Conservation (phyloP, 345 rosid species). For the Bruguiera parviflora region DNA sequence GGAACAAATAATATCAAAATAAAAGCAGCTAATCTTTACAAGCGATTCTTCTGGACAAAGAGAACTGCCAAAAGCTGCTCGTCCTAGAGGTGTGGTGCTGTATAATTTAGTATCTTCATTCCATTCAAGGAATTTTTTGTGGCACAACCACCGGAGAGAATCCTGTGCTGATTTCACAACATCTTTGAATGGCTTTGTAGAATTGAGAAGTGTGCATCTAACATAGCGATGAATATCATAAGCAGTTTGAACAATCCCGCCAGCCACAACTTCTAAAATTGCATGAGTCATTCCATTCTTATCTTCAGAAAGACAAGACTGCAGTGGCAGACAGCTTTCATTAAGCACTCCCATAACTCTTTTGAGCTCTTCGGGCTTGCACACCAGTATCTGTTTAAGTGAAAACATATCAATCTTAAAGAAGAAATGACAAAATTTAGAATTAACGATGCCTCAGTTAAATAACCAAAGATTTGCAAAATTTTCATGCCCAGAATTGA, state of each 20-base stretch:
- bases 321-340: conserved; percentile 81
- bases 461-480: not conserved
- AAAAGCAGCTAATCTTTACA: conserved; percentile 40
- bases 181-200: conserved; percentile 86
- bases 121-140: conserved; percentile 87
- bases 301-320: conserved; percentile 95
- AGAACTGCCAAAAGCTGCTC: conserved; percentile 97
- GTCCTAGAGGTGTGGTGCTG: conserved; percentile 84
- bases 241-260: conserved; percentile 94
- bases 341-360: conserved; percentile 73
- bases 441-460: not conserved
- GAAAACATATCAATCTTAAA: conserved; percentile 5
- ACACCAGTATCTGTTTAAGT: conserved; percentile 65
- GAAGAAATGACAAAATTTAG: conserved; percentile 1
- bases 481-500: not conserved
- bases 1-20: conserved; percentile 7
- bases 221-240: conserved; percentile 90
- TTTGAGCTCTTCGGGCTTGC: conserved; percentile 83
- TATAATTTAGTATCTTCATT: conserved; percentile 88
- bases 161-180: conserved; percentile 98
- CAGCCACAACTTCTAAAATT: conserved; percentile 96
- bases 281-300: conserved; percentile 99
- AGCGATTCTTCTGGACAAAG: conserved; percentile 98
- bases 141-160: conserved; percentile 97
- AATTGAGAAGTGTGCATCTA: conserved; percentile 93